Evolutionary conservation across 768 basidiomycete species (phyloP).

Genomic region (Sarcomyxa edulis): DNA sequence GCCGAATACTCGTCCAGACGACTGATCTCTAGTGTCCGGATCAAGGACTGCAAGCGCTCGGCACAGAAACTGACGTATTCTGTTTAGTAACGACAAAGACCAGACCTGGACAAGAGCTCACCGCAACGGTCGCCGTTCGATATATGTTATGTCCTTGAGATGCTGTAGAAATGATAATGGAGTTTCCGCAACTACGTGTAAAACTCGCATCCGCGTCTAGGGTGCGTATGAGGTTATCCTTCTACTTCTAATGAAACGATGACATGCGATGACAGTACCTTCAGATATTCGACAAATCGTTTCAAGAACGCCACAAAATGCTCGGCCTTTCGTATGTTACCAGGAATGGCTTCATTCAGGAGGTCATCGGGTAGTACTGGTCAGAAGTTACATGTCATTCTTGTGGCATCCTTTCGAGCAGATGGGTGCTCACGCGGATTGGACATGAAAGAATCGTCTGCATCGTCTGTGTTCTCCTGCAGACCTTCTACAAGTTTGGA

Average conservation of each 20-base stretch:
- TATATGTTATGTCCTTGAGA: conserved; percentile 97
- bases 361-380: conserved; percentile 91
- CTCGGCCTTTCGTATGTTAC: conserved; percentile 97
- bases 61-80: conserved; percentile 76
- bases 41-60: conserved; percentile 89
- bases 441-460: conserved; percentile 73
- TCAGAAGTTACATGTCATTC: conserved; percentile 1
- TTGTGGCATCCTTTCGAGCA: too few species aligned
- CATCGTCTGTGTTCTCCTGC: conserved; percentile 64
- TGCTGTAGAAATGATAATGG: conserved; percentile 96
- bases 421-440: conserved; percentile 65
- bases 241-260: not conserved
- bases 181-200: conserved; percentile 98
- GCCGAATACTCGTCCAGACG: conserved; percentile 89
- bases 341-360: conserved; percentile 91
- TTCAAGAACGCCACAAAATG: conserved; percentile 99
- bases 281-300: conserved; percentile 97
- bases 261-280: conserved; percentile 48
- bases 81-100: conserved; percentile 1
- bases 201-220: conserved; percentile 97
- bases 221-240: not conserved
- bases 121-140: conserved; percentile 90
- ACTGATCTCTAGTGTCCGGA: conserved; percentile 85
- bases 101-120: conserved; percentile 34
- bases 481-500: conserved; percentile 91